Percentiles rank a stretch among this genome's conserved stretches.
These are phyloP conservation scores for Aspergillus clavatus DNA, from an alignment of 2,329 filamentous ascomycete species.

Conservation along the genomic window DNA sequence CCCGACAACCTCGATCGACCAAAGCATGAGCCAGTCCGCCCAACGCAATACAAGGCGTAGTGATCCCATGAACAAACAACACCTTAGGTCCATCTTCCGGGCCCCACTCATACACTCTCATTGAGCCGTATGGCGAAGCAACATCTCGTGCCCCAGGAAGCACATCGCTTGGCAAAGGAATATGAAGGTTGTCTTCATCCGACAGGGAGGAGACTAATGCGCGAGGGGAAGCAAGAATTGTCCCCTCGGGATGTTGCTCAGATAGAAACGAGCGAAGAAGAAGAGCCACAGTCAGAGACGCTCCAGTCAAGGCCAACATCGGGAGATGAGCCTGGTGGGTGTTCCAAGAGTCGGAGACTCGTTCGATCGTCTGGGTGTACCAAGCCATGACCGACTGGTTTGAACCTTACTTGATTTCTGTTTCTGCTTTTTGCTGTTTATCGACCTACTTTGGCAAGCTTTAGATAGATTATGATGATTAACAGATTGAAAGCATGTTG, in stretches of 20 bases:
- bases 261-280: conserved; percentile 27
- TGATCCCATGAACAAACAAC: conserved; percentile 74
- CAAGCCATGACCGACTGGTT: conserved; percentile 25
- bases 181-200: conserved; percentile 32
- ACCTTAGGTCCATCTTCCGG: conserved; percentile 66
- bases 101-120: conserved; percentile 77
- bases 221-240: conserved; percentile 35
- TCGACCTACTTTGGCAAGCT: not conserved
- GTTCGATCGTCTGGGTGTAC: conserved; percentile 32
- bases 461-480: too few species aligned
- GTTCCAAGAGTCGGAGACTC: conserved; percentile 29
- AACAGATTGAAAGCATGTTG: too few species aligned
- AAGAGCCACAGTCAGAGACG: conserved; percentile 32
- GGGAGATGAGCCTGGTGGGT: conserved; percentile 28
- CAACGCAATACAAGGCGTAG: conserved; percentile 68
- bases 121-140: conserved; percentile 56
- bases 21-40: conserved; percentile 62
- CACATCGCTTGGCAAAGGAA: conserved; percentile 64
- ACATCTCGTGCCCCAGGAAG: conserved; percentile 63
- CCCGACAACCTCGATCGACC: conserved; percentile 62
- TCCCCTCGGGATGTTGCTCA: conserved; percentile 8
- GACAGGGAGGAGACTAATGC: conserved; percentile 30
- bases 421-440: not conserved
- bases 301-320: conserved; percentile 32
- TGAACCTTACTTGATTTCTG: not conserved